Base-by-base conservation (phyloP, 371 early-diverging fungal genomes). In the Lichtheimia ornata region DNA sequence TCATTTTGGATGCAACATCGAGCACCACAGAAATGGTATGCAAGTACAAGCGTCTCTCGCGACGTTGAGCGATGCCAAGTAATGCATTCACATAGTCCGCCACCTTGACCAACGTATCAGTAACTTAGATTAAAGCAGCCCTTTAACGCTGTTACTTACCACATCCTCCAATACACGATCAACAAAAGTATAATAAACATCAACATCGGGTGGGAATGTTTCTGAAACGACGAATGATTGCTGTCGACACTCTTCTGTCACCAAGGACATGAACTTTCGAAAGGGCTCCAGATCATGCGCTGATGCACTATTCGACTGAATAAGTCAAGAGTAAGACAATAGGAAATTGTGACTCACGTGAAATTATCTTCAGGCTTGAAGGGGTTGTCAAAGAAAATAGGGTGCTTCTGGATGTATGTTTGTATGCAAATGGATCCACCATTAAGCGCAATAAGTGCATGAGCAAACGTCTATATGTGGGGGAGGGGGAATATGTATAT, bases 361-460 rank as follows among this genome's bases (percentile, higher is more conserved):
- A 82, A 80, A 56, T 85, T 88, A 55, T 84, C 86, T 50, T 83
- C 75, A 14, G 86, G 80, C 52, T 82, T 79, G 44, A 79, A 84
- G 7, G 82, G 82, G 55, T 91, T 89, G 68, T 93, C 94, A 69
- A 87, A 94, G 61, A 94, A 94, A 28, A 94, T 85, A 28, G 88
- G 90, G 61, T 91, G 89, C 65, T 93, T 94, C 43, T 93, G 91
- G 49, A 93, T 85, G 70, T 89, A 94, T 1, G 91, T 84, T 62
- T 91, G 89, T 47, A 91, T 88, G 68, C 89, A 89, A 6, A 88
- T 81, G 44, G 70, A 73, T 12, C 94, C 94, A 43, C 92, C 94
- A 74, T 92, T 91, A 43, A 94, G 84, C 52, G 89, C 80, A 60
- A 84, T 82, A 13, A 84, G 70, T 5, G 89, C 89, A 61, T 58